Percentiles rank a stretch among this genome's conserved stretches.
Conservation (phyloP, 768 basidiomycete genomes). For the Pleurotus tuoliensis region DNA sequence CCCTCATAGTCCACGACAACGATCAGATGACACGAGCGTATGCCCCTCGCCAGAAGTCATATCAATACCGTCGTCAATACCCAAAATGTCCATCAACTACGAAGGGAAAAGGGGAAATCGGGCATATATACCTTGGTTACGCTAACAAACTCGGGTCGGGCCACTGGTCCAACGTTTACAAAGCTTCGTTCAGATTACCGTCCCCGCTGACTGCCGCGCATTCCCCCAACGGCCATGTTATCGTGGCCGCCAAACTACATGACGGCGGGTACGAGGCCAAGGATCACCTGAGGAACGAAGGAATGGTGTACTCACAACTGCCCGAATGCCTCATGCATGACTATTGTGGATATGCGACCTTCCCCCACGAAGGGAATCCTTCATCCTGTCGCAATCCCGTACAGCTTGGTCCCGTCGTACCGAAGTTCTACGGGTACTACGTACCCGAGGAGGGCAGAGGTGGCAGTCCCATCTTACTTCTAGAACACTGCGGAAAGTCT, state of each 20-base stretch:
- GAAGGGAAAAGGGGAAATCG: constrained; percentile 8
- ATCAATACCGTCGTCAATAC: constrained; percentile 12
- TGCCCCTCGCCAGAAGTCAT: background rate
- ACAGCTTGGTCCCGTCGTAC: constrained; percentile 32
- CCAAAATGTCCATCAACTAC: constrained; percentile 8
- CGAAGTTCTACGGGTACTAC: constrained; percentile 46
- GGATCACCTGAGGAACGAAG: constrained; percentile 26
- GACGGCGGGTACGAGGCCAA: constrained; percentile 19
- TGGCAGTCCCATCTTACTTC: constrained; percentile 33
- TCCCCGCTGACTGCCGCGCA: constrained; percentile 17
- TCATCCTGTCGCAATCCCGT: constrained; percentile 17
- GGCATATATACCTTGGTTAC: constrained; percentile 14
- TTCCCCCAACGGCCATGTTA: constrained; percentile 21
- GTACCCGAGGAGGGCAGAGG: constrained; percentile 12
- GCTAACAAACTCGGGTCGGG: constrained; percentile 16
- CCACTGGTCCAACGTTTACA: constrained; percentile 29
- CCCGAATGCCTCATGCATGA: constrained; percentile 26
- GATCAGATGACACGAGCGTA: constrained; percentile 4
- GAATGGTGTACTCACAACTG: constrained; percentile 26
- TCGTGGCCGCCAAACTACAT: constrained; percentile 32
- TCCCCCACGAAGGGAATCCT: background rate
- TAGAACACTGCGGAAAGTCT: constrained; percentile 38
- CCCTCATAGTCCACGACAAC: constrained; percentile 21
- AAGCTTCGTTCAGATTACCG: constrained; percentile 35
- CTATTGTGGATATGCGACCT: background rate